Evolutionary conservation across 2,329 filamentous ascomycete genomes (phyloP), one percentile per base, ranked within the genome.

Genomic region (Fusarium brevicatenulatum): DNA sequence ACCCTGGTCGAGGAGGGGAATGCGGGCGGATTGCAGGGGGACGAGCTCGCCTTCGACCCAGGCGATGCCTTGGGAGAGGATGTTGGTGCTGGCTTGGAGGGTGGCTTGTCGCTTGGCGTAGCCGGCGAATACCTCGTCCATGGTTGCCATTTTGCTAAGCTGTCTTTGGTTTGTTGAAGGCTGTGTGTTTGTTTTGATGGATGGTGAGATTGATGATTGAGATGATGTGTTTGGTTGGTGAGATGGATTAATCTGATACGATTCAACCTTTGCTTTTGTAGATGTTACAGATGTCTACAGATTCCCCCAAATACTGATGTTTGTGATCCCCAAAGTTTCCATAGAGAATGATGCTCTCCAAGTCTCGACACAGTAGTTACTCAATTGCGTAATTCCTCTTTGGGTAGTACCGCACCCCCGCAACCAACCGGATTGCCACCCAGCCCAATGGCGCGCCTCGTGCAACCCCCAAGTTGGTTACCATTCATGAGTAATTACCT

Each of bases 1-100:
- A 23, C 86, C 86, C 76, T 88, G 83, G 68, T 88, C 86, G 1
- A 85, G 72, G 1, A 88, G 75, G 2, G 86, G 86, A 23, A 88
- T 86, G n/a, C 81, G 81, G 2, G 86, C 86, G 50, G 86, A 76
- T n/a, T 79, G 43, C 10, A 87, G 74, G 7, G 86, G 85, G 0
- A 82, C 80, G 8, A 85, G 76, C 44, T 84, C 73, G 21, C 84
- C 84, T 49, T 82, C 79, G 4, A 87, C 73, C 86, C 84, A 88
- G 28, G 86, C 86, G 8, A 87, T 77, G 16, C 86, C 86, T 23
- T 80, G 77, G 23, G 84, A 21, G 21, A 53, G 49, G 25, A 42
- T 37, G 23, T 71, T 71, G 15, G 62, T 49, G 28, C 68, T 71
- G 23, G 52, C 55, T 21, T 71, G 70, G 1, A 86, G 79, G 4